phyloP scores from a whole-genome alignment of 2,329 filamentous ascomycete genomes.

The Aspergillus aculeatinus region DNA sequence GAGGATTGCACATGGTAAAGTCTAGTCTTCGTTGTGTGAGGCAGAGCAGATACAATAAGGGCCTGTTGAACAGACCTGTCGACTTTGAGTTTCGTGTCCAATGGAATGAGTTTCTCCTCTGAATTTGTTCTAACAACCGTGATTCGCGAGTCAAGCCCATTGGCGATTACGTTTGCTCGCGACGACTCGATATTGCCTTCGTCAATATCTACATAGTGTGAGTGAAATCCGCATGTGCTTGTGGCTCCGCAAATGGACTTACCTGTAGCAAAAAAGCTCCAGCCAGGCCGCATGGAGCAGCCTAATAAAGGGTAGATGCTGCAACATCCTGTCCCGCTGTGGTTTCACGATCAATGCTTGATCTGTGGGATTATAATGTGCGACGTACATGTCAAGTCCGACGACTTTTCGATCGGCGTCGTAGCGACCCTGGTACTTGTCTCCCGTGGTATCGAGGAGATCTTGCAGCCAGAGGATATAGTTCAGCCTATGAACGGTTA shows the following conservation, averaged over 20 bases:
- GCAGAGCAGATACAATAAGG: neutral
- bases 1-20: slow-evolving; percentile 92
- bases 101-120: slow-evolving; percentile 60
- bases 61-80: slow-evolving; percentile 20
- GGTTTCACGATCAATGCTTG: slow-evolving; percentile 15
- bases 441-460: slow-evolving; percentile 69
- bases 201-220: slow-evolving; percentile 66
- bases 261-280: slow-evolving; percentile 71
- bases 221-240: neutral
- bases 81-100: slow-evolving; percentile 48
- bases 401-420: slow-evolving; percentile 56
- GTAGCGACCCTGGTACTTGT: slow-evolving; percentile 50
- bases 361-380: neutral
- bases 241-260: slow-evolving; percentile 14
- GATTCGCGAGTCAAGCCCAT: slow-evolving; percentile 65
- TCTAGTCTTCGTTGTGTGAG: slow-evolving; percentile 54
- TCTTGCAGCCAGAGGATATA: slow-evolving; percentile 88
- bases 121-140: slow-evolving; percentile 58
- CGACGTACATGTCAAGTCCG: slow-evolving; percentile 70
- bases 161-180: slow-evolving; percentile 63
- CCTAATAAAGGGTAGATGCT: slow-evolving; percentile 87
- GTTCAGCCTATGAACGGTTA: slow-evolving; percentile 63
- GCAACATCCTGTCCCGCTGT: slow-evolving; percentile 79
- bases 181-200: slow-evolving; percentile 66
- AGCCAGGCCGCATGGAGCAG: slow-evolving; percentile 64